Conservation (phyloP, 1,284 basidiomycete genomes). For the Ustilago loliicola region DNA sequence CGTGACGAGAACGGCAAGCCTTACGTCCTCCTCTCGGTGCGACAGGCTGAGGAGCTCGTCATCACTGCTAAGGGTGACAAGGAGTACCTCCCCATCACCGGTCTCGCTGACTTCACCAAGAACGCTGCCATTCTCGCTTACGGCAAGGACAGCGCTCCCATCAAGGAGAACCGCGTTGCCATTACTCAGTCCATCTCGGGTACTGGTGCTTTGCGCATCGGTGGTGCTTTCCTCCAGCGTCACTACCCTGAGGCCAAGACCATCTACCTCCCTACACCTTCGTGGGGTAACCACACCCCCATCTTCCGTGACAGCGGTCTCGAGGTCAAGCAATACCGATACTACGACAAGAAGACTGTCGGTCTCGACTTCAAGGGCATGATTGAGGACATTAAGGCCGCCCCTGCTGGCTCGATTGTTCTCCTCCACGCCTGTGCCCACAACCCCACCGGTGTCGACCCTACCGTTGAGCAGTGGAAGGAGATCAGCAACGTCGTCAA, state of each 20-base stretch:
- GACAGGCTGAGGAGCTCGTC: conserved; percentile 89
- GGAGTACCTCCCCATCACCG: conserved; percentile 97
- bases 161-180: conserved; percentile 80
- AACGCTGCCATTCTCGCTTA: conserved; percentile 93
- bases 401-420: conserved; percentile 73
- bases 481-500: conserved; percentile 67
- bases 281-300: conserved; percentile 96
- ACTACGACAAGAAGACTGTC: conserved; percentile 71
- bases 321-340: conserved; percentile 88
- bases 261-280: conserved; percentile 93
- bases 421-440: conserved; percentile 75
- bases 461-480: conserved; percentile 69
- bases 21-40: conserved; percentile 90
- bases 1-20: conserved; percentile 95
- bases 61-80: conserved; percentile 84
- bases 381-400: conserved; percentile 70
- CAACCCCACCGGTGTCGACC: conserved; percentile 73
- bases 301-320: conserved; percentile 85
- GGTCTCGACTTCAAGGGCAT: conserved; percentile 70
- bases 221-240: conserved; percentile 86
- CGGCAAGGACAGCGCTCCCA: conserved; percentile 78
- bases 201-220: conserved; percentile 96
- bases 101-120: conserved; percentile 87
- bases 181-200: conserved; percentile 97
- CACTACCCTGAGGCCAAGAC: conserved; percentile 89